A percentile compares a stretch with the other conserved stretches of the same genome.
These are phyloP conservation scores for Saturnispora hagleri DNA, from an alignment of 805 yeast genomes.

Conservation along the genomic window DNA sequence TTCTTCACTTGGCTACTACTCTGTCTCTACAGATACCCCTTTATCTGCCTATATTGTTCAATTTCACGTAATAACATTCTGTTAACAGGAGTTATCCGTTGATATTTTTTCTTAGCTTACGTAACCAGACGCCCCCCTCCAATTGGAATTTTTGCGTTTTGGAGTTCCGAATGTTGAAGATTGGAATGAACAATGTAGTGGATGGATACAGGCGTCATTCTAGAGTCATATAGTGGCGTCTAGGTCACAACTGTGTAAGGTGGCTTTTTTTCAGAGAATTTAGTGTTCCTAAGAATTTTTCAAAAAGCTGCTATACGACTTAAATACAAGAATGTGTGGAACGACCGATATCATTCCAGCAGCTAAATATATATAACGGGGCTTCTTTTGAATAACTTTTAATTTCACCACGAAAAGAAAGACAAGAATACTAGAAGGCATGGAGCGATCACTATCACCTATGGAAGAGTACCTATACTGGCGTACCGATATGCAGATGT, in stretches of 20 bases:
- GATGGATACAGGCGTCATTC: neutral
- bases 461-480: slow-evolving; percentile 5
- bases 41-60: neutral
- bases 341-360: neutral
- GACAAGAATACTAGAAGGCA: neutral
- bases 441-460: neutral
- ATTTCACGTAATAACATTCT: neutral
- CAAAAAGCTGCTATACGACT: neutral
- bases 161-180: no score
- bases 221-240: neutral
- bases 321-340: neutral
- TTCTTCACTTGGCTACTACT: neutral
- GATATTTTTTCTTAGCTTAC: neutral
- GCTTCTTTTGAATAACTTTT: neutral
- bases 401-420: neutral
- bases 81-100: neutral
- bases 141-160: neutral
- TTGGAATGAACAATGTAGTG: neutral
- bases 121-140: neutral
- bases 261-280: neutral
- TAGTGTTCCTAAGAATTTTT: neutral
- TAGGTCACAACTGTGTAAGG: neutral
- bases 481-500: slow-evolving; percentile 4
- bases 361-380: neutral
- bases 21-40: neutral